phyloP scores from a whole-genome alignment of 2,329 filamentous ascomycete genomes.

The Pseudomassariella vexata region DNA sequence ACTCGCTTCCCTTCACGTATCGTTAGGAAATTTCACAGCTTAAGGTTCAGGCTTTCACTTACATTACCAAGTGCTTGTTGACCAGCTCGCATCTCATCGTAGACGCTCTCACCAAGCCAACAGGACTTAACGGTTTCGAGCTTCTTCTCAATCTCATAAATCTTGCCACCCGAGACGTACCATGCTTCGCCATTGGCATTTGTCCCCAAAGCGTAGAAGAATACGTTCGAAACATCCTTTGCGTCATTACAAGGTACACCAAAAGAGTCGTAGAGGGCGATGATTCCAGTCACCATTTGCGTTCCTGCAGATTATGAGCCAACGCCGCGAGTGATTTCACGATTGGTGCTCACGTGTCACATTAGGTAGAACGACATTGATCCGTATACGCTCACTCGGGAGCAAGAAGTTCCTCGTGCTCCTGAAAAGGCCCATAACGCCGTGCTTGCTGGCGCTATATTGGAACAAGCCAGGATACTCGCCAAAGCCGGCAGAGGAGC shows the following conservation, averaged over 20 bases:
- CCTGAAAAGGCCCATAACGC: slow-evolving; percentile 5
- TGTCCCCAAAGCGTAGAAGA: neutral
- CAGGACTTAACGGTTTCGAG: neutral
- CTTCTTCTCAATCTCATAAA: slow-evolving; percentile 6
- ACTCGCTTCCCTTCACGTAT: too few species aligned
- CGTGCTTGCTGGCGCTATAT: slow-evolving; percentile 5
- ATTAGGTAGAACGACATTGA: slow-evolving; percentile 3
- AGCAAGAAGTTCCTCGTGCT: neutral
- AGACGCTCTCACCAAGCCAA: neutral
- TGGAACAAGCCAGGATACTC: slow-evolving; percentile 2
- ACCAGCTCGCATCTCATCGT: neutral
- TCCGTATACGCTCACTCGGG: slow-evolving; percentile 2
- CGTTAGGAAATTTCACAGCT: too few species aligned
- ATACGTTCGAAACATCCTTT: slow-evolving; percentile 2
- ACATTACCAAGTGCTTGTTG: neutral
- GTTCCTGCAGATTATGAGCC: neutral
- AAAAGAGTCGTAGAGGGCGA: neutral
- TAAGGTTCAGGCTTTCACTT: too few species aligned
- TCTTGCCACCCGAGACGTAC: slow-evolving; percentile 1
- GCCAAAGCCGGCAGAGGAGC: slow-evolving; percentile 1
- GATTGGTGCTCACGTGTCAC: neutral
- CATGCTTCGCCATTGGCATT: neutral
- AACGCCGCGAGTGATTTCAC: too few species aligned
- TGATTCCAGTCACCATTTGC: neutral
- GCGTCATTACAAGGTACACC: slow-evolving; percentile 1